Percentiles rank a stretch among this genome's conserved stretches.
These are phyloP conservation scores for Coelomomyces lativittatus DNA, from an alignment of 371 early-diverging fungal species.

Conservation along the genomic window DNA sequence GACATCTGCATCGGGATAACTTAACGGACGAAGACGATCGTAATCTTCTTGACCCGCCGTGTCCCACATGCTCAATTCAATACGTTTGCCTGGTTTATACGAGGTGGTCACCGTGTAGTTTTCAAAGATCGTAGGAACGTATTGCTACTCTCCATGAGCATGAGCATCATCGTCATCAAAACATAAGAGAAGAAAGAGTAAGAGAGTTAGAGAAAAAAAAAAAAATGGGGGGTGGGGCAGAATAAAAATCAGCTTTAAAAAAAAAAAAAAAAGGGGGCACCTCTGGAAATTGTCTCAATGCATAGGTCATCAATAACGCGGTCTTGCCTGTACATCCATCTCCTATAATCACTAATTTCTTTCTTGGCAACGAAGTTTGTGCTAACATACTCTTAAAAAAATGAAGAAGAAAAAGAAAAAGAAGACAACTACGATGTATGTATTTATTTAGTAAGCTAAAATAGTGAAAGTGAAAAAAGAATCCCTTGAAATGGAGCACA, in stretches of 20 bases:
- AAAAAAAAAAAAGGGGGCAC: conserved; percentile 16
- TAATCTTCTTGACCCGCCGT: conserved; percentile 93
- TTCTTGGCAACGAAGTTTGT: no score
- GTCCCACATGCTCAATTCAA: conserved; percentile 94
- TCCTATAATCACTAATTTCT: conserved; percentile 93
- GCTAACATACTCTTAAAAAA: no score
- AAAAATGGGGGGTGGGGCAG: neutral
- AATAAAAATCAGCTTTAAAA: neutral
- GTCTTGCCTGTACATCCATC: conserved; percentile 97
- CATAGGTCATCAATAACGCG: conserved; percentile 81
- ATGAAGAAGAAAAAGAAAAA: no score
- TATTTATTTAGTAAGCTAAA: no score
- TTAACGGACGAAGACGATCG: conserved; percentile 86
- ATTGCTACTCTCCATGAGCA: conserved; percentile 17
- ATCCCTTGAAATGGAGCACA: no score
- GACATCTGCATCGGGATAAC: conserved; percentile 90
- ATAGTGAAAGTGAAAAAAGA: no score
- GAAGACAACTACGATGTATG: no score
- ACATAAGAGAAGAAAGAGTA: neutral
- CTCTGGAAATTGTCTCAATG: conserved; percentile 80
- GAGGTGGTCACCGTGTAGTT: conserved; percentile 84
- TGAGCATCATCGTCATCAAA: neutral
- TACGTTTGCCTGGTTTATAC: conserved; percentile 66
- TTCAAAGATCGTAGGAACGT: conserved; percentile 91
- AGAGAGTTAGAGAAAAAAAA: neutral